Conservation (phyloP, 1,139 yeast species). For the Suhomyces maxii region DNA sequence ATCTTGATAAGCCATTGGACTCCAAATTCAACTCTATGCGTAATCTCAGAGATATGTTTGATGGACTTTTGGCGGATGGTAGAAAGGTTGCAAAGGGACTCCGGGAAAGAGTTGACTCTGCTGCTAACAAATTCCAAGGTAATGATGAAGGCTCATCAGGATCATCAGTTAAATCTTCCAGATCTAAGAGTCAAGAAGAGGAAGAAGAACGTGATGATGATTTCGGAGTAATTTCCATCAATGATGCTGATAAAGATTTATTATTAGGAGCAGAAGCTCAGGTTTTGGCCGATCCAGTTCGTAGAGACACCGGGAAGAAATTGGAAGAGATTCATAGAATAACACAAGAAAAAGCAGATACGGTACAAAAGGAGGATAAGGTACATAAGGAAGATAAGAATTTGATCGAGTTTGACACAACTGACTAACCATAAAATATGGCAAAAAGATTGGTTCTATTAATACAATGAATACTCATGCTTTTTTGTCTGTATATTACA, state of each 20-base stretch:
- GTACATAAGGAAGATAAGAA: background rate
- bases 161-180: slow-evolving; percentile 29
- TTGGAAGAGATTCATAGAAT: background rate
- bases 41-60: slow-evolving; percentile 83
- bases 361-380: background rate
- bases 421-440: background rate
- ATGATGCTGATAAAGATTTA: slow-evolving; percentile 48
- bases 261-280: slow-evolving; percentile 50
- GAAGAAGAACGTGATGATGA: slow-evolving; percentile 53
- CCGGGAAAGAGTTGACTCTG: slow-evolving; percentile 79
- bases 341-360: background rate
- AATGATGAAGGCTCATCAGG: slow-evolving; percentile 18
- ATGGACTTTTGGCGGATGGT: slow-evolving; percentile 89
- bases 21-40: slow-evolving; percentile 50
- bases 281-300: slow-evolving; percentile 26
- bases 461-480: too few relatives aligned
- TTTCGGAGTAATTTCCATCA: slow-evolving; percentile 46
- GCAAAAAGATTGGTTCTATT: too few relatives aligned
- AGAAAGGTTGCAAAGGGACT: slow-evolving; percentile 87
- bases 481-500: too few relatives aligned
- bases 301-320: slow-evolving; percentile 15
- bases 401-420: slow-evolving; percentile 7
- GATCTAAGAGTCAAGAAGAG: slow-evolving; percentile 30
- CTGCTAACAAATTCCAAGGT: slow-evolving; percentile 26
- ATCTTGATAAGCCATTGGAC: slow-evolving; percentile 58